A percentile compares a stretch with the other conserved stretches of the same genome.
Conservation (phyloP, 352 stramenopile genomes). For the Halophytophthora batemanensis region DNA sequence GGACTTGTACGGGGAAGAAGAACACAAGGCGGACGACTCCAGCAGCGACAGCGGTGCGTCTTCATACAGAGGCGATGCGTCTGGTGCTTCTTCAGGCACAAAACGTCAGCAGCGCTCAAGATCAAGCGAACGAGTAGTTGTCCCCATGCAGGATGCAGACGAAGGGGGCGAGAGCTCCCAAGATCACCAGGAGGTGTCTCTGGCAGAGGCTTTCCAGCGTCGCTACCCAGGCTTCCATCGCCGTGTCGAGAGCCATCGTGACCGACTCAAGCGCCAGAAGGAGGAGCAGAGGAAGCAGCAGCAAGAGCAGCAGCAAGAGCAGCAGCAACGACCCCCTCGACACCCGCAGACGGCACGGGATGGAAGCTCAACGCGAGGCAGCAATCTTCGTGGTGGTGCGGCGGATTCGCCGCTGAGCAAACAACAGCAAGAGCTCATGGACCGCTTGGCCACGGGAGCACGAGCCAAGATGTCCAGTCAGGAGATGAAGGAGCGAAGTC, state of each 20-base stretch:
- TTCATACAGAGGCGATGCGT: slow-evolving; percentile 3
- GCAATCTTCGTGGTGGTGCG: background rate
- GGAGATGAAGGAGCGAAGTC: slow-evolving; percentile 71
- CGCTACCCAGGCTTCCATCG: slow-evolving; percentile 57
- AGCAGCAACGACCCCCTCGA: slow-evolving; percentile 1
- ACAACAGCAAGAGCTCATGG: slow-evolving; percentile 33
- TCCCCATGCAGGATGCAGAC: slow-evolving; percentile 13
- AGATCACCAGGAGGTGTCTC: slow-evolving; percentile 18
- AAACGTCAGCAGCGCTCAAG: slow-evolving; percentile 6
- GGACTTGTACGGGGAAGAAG: slow-evolving; percentile 21
- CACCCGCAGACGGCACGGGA: background rate
- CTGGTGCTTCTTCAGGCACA: slow-evolving; percentile 6
- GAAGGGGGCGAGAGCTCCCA: slow-evolving; percentile 4
- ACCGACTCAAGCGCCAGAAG: slow-evolving; percentile 29
- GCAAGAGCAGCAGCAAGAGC: slow-evolving; percentile 9
- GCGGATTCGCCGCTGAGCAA: slow-evolving; percentile 3
- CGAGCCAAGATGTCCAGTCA: slow-evolving; percentile 52
- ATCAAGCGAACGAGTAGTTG: slow-evolving; percentile 17
- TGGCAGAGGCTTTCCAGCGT: slow-evolving; percentile 59
- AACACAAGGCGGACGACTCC: slow-evolving; percentile 21
- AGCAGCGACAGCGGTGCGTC: slow-evolving; percentile 11
- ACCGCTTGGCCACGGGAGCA: slow-evolving; percentile 44
- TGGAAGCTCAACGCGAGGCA: background rate
- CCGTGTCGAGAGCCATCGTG: slow-evolving; percentile 24
- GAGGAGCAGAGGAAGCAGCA: slow-evolving; percentile 20